Evolutionary conservation across 768 basidiomycete species (phyloP).

Genomic region (Hygrocybe coccinea): DNA sequence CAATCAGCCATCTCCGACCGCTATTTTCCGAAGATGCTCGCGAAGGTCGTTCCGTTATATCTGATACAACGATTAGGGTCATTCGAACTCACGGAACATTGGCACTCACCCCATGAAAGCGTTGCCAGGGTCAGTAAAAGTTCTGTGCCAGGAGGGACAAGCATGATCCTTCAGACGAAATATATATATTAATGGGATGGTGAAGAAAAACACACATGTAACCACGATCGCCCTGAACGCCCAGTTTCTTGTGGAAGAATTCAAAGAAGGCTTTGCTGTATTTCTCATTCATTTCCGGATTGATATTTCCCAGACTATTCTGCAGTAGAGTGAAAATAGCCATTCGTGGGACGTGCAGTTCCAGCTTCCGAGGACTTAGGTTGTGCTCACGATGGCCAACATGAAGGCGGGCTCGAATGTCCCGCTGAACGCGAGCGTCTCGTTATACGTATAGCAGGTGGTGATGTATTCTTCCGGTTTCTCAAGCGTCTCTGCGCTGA

Average conservation of each 20-base stretch:
- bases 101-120: slow-evolving; percentile 42
- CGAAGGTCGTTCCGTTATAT: slow-evolving; percentile 43
- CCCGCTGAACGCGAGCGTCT: slow-evolving; percentile 55
- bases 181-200: neutral
- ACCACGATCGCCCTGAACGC: slow-evolving; percentile 46
- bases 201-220: slow-evolving; percentile 44
- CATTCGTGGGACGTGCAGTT: neutral
- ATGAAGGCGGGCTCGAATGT: slow-evolving; percentile 63
- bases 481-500: slow-evolving; percentile 46
- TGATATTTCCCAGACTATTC: slow-evolving; percentile 56
- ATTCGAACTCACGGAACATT: neutral
- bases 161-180: neutral
- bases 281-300: slow-evolving; percentile 39
- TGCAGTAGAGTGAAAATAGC: slow-evolving; percentile 20
- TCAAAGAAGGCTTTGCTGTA: slow-evolving; percentile 54
- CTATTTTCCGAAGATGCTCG: slow-evolving; percentile 33
- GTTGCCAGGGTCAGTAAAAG: slow-evolving; percentile 51
- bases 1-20: neutral
- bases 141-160: slow-evolving; percentile 19
- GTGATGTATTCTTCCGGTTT: slow-evolving; percentile 56
- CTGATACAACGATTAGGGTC: slow-evolving; percentile 20
- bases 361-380: neutral
- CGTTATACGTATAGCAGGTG: slow-evolving; percentile 52
- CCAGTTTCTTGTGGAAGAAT: slow-evolving; percentile 53
- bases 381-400: slow-evolving; percentile 47